Percentiles rank a stretch among this genome's conserved stretches.
These are phyloP conservation scores for Zygoascus tannicola DNA, from an alignment of 805 yeast species.

Conservation along the genomic window DNA sequence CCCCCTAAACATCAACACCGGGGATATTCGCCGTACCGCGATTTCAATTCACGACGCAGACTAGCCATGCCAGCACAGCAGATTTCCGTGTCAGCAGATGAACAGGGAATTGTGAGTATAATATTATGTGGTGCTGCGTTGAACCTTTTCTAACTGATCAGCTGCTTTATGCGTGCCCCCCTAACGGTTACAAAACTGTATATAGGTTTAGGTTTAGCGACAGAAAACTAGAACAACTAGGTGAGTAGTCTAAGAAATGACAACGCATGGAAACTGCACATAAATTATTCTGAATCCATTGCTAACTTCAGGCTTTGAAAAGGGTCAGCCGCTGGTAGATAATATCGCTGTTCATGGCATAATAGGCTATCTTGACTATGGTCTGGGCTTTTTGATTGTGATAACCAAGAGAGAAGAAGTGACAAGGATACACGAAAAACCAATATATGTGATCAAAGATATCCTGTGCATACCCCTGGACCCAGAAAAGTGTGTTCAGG, in stretches of 20 bases:
- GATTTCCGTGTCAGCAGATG: conserved; percentile 1
- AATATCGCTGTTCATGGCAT: conserved; percentile 11
- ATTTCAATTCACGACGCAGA: too few species aligned
- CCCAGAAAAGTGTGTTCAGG: conserved; percentile 4
- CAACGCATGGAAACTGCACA: too few species aligned
- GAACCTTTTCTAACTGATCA: too few species aligned
- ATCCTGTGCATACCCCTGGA: conserved; percentile 16
- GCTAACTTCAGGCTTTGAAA: not conserved
- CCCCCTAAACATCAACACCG: too few species aligned
- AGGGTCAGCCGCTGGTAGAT: too few species aligned
- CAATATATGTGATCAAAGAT: conserved; percentile 12
- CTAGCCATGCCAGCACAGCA: conserved; percentile 2
- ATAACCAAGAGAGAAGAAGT: conserved; percentile 13
- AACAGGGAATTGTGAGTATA: conserved; percentile 3
- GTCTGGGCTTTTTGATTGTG: conserved; percentile 15
- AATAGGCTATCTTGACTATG: conserved; percentile 14
- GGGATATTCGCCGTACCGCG: too few species aligned
- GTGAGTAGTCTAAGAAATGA: conserved; percentile 2
- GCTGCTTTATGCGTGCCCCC: too few species aligned
- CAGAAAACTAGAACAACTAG: not conserved
- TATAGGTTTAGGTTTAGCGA: conserved; percentile 8
- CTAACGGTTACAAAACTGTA: not conserved
- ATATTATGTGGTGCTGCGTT: too few species aligned
- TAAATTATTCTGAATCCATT: not conserved
- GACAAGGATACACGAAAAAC: conserved; percentile 7